phyloP scores from a whole-genome alignment of 805 yeast genomes.

The Wickerhamiella sergipiensis region DNA sequence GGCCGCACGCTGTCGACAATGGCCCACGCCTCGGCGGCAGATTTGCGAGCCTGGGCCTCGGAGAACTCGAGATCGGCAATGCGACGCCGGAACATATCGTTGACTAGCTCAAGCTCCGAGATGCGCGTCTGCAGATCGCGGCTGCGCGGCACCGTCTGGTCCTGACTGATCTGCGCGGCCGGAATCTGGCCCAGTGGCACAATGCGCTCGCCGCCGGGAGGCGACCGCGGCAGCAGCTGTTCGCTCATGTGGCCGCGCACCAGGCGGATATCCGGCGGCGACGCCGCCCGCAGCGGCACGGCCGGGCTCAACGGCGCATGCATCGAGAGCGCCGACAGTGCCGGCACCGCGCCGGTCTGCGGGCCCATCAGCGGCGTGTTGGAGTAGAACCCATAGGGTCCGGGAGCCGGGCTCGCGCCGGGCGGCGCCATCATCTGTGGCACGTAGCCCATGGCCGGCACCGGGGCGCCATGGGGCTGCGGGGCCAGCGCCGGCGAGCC shows the following conservation, averaged over 20 bases:
- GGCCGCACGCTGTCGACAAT: conserved; percentile 6
- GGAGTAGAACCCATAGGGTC: background rate
- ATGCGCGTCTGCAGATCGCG: conserved; percentile 56
- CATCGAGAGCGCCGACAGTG: conserved; percentile 7
- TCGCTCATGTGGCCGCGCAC: conserved; percentile 20
- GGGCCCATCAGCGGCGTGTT: background rate
- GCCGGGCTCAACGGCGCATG: background rate
- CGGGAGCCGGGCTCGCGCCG: conserved; percentile 1
- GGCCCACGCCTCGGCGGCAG: conserved; percentile 7
- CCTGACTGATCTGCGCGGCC: conserved; percentile 12
- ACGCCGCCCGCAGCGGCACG: conserved; percentile 1
- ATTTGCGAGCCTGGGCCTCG: conserved; percentile 24
- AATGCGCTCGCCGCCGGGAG: conserved; percentile 18
- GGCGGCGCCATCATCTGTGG: background rate
- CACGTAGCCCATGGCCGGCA: conserved; percentile 1
- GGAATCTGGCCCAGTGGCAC: conserved; percentile 17
- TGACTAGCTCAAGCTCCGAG: conserved; percentile 78
- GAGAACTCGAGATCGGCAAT: conserved; percentile 61
- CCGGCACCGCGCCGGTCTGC: conserved; percentile 10
- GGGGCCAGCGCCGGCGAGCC: background rate
- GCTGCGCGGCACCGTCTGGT: conserved; percentile 17
- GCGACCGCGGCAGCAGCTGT: conserved; percentile 17
- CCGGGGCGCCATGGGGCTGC: background rate
- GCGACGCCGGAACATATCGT: conserved; percentile 72
- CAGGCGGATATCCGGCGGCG: conserved; percentile 12